These are phyloP conservation scores for Rhizophagus clarus DNA, from an alignment of 192 early-diverging fungal genomes.

Conservation along the genomic window DNA sequence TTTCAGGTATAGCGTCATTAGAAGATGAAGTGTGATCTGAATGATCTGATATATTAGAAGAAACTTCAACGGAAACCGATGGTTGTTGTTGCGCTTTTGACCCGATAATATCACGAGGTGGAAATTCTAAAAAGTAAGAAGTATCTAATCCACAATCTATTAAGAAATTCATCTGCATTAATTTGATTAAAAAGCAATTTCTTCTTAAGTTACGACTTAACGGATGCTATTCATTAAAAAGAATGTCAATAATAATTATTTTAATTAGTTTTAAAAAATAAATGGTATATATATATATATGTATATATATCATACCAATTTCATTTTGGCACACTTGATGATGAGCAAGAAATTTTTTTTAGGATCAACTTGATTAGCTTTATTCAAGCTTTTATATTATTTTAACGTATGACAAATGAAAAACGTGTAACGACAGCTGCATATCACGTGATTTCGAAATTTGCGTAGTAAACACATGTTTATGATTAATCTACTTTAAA, in stretches of 20 bases:
- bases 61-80: constrained; percentile 4
- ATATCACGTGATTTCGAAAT: no score
- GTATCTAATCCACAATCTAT: constrained; percentile 45
- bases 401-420: no score
- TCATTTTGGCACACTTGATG: no score
- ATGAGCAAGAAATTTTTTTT: no score
- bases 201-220: neutral
- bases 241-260: neutral
- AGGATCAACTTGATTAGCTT: no score
- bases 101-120: neutral
- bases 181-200: constrained; percentile 25
- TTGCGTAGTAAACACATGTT: no score
- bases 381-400: no score
- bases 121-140: constrained; percentile 20
- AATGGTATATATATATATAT: no score
- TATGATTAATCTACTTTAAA: no score
- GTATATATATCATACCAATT: no score
- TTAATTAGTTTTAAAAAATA: neutral
- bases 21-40: no score
- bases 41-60: neutral
- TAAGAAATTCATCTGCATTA: constrained; percentile 46
- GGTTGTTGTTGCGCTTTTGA: neutral
- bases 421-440: no score
- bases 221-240: neutral
- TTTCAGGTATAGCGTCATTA: neutral